A percentile compares a stretch with the other conserved stretches of the same genome.
Evolutionary conservation across 73 alveolate genomes (phyloP).

Genomic region (Stentor coeruleus): DNA sequence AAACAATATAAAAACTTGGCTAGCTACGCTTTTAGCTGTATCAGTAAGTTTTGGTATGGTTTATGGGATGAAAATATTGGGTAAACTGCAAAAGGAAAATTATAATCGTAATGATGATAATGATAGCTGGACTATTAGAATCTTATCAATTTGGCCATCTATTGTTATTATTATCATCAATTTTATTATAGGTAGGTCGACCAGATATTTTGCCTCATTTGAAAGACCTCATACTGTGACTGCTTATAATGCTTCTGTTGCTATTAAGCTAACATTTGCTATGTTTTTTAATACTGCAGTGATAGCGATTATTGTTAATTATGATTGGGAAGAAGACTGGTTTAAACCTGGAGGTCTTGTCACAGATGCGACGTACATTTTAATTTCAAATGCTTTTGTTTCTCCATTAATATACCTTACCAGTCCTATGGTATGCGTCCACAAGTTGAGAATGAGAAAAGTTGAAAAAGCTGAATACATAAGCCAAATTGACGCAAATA

Average conservation of each 20-base stretch:
- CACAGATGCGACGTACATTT: not conserved
- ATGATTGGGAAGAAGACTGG: not conserved
- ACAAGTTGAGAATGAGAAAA: no score
- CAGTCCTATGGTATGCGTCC: constrained; percentile 4
- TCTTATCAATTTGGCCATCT: not conserved
- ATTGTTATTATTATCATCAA: not conserved
- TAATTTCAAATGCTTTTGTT: not conserved
- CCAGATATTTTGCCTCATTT: not conserved
- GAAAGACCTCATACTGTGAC: not conserved
- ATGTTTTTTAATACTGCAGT: not conserved
- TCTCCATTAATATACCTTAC: not conserved
- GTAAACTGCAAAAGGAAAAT: no score
- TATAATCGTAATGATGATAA: no score
- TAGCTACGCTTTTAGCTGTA: no score
- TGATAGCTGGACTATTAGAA: no score
- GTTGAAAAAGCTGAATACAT: not conserved
- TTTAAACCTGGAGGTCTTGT: not conserved
- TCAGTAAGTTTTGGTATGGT: no score
- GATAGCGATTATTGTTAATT: not conserved
- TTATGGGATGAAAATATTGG: no score
- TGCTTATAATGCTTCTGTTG: not conserved
- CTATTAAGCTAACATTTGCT: not conserved
- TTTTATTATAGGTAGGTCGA: not conserved
- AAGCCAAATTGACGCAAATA: constrained; percentile 15
- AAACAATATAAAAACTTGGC: no score